Conservation (phyloP, 2,329 filamentous ascomycete species). For the Escovopsis sp. region DNA sequence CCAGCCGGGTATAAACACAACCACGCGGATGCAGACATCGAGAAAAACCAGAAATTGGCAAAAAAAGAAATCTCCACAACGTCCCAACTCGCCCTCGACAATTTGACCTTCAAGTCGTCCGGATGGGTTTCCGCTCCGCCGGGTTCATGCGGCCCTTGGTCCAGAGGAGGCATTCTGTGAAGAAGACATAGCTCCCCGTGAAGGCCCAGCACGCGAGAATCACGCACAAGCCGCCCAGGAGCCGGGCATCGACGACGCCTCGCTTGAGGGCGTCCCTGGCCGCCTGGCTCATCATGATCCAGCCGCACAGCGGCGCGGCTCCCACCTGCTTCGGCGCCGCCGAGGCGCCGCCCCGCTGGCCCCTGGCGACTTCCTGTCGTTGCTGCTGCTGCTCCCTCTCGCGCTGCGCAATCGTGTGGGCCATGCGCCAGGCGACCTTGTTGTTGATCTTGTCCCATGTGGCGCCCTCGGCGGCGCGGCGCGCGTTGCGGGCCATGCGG, state of each 20-base stretch:
- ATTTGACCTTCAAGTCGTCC: neutral
- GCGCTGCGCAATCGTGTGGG: conserved; percentile 35
- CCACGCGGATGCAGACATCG: neutral
- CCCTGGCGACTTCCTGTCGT: no score
- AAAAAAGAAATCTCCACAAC: neutral
- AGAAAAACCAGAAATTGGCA: neutral
- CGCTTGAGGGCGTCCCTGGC: conserved; percentile 21
- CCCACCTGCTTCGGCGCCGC: conserved; percentile 14
- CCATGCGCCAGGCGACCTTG: conserved; percentile 50
- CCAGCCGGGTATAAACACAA: neutral
- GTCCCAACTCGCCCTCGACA: neutral
- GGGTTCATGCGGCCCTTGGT: conserved; percentile 18
- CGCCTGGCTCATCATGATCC: conserved; percentile 27
- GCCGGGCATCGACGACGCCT: conserved; percentile 27
- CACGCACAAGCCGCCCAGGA: conserved; percentile 30
- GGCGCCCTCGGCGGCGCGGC: conserved; percentile 43
- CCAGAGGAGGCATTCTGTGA: conserved; percentile 31
- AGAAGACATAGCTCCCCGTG: conserved; percentile 33
- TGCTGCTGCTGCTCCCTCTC: conserved; percentile 16
- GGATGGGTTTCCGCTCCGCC: conserved; percentile 12
- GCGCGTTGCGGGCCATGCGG: conserved; percentile 32
- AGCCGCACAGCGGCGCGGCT: conserved; percentile 25
- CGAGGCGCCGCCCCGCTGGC: neutral
- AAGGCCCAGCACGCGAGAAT: conserved; percentile 35
- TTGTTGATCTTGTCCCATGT: conserved; percentile 63